A percentile compares a stretch with the other conserved stretches of the same genome.
phyloP scores from a whole-genome alignment of 805 yeast genomes.

The Saccharomycopsis sp. region DNA sequence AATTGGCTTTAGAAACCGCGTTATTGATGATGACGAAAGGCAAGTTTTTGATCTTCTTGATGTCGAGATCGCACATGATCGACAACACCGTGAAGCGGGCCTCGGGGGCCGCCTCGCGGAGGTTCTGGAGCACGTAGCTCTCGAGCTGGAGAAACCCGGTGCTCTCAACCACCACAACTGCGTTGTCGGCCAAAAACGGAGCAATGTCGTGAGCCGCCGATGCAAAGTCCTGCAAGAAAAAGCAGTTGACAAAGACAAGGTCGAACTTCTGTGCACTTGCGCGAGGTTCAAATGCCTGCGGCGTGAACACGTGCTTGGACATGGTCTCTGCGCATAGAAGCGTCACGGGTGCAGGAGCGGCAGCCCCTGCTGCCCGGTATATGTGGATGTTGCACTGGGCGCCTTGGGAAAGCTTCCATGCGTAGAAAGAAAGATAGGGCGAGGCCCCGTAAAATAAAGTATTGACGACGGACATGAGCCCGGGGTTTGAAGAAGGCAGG shows the following conservation, averaged over 20 bases:
- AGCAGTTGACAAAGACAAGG: conserved; percentile 40
- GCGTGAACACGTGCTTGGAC: conserved; percentile 29
- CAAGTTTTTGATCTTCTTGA: conserved; percentile 34
- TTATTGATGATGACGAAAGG: conserved; percentile 23
- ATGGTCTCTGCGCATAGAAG: conserved; percentile 25
- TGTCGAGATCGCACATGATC: conserved; percentile 60
- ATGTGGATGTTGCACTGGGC: conserved; percentile 7
- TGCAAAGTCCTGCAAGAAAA: conserved; percentile 47
- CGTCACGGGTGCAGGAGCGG: background rate
- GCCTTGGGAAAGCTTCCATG: conserved; percentile 39
- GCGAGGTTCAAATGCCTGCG: conserved; percentile 19
- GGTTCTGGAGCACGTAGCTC: conserved; percentile 45
- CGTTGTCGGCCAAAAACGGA: conserved; percentile 33
- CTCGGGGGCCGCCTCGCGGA: conserved; percentile 33
- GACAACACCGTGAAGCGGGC: conserved; percentile 39
- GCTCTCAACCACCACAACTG: conserved; percentile 58
- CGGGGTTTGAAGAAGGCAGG: too few species aligned
- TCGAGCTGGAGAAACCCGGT: conserved; percentile 69
- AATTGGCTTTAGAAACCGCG: background rate
- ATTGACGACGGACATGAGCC: conserved; percentile 20
- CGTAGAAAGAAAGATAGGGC: conserved; percentile 53
- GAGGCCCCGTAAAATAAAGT: conserved; percentile 43
- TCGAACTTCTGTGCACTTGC: conserved; percentile 29
- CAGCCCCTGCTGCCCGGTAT: too few species aligned
- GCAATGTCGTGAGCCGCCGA: conserved; percentile 33